Base-by-base conservation (phyloP, 192 early-diverging fungal genomes). In the Backusella luteola region DNA sequence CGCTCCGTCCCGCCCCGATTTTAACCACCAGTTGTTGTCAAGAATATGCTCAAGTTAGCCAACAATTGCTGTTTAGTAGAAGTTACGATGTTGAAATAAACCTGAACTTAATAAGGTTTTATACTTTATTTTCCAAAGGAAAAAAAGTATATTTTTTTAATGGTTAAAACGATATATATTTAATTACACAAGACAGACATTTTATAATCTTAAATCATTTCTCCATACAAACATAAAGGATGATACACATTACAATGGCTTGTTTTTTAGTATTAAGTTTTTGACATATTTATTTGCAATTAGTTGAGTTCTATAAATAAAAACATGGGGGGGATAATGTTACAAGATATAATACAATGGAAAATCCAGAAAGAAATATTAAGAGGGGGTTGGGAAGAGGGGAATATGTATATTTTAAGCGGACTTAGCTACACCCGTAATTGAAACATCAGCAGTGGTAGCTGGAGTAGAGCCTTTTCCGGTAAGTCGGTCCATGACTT, bases 401-500 rank as follows among this genome's bases (percentile, higher is more conserved):
- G 26, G n/a, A 29, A 29, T 63, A 63, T 63, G 26, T 59, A 63
- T 29, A 29, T 59, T 59, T 59, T 63, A 63, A 63, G 56, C 56
- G 56, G 56, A 63, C 56, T 63, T 63, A 29, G 23, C 41, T 29
- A 34, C 29, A 29, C 26, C 70, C 44, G 70, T 49, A 46, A 44
- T 34, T 46, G 70, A 29, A 44, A 39, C 41, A 72, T 39, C 29
- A 44, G 41, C 38, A 46, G 42, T 49, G 23, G 70, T 39, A 23
- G 39, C 44, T 11, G 41, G 23, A 6, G 70, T 44, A 14, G 44
- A 17, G 6, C 41, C 44, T 14, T 49, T 72, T 42, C 79, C 80
- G 21, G 41, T 44, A 34, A 84, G 68, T 19, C 88, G 81, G 9
- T 79, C 75, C 66, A 77, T 82, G 75, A 93, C 76, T 79, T 94